Evolutionary conservation across 495 filamentous ascomycete species (phyloP).

Genomic region (Neurospora sp.): DNA sequence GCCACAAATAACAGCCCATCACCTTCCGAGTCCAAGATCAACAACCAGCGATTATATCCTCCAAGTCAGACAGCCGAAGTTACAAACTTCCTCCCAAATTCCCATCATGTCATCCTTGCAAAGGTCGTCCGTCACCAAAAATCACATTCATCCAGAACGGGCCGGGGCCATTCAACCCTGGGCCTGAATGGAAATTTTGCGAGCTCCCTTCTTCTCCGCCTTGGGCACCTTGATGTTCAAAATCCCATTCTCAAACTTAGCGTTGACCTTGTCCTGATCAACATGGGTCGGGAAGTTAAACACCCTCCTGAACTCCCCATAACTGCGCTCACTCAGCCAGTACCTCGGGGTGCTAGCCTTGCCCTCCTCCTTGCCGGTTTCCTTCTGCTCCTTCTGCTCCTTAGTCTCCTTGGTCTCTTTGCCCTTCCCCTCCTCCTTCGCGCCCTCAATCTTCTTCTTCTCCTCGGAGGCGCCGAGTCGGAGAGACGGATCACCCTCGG

Average conservation of each 20-base stretch:
- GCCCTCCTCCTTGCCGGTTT: not conserved
- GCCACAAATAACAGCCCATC: not conserved
- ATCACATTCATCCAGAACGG: not conserved
- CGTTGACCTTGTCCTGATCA: conserved; percentile 71
- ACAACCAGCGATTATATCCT: not conserved
- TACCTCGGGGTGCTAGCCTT: conserved; percentile 40
- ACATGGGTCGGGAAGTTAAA: conserved; percentile 70
- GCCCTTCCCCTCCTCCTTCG: not conserved
- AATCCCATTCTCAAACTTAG: conserved; percentile 51
- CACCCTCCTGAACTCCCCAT: conserved; percentile 71
- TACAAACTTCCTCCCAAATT: not conserved
- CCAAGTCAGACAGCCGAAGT: not conserved
- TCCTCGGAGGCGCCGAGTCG: too few species aligned
- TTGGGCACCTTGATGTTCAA: conserved; percentile 69
- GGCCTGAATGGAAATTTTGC: conserved; percentile 11
- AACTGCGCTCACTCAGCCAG: conserved; percentile 72
- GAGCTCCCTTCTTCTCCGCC: conserved; percentile 37
- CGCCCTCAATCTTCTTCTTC: conserved; percentile 15
- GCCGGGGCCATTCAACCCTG: not conserved
- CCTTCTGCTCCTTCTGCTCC: not conserved
- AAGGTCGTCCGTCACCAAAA: not conserved
- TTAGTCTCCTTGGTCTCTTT: not conserved
- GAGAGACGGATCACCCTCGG: conserved; percentile 11
- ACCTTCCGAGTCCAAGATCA: not conserved
- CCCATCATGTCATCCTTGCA: not conserved